A percentile compares a stretch with the other conserved stretches of the same genome.
These are phyloP conservation scores for Parafenestella ontariensis DNA, from an alignment of 2,329 filamentous ascomycete genomes.

Conservation along the genomic window DNA sequence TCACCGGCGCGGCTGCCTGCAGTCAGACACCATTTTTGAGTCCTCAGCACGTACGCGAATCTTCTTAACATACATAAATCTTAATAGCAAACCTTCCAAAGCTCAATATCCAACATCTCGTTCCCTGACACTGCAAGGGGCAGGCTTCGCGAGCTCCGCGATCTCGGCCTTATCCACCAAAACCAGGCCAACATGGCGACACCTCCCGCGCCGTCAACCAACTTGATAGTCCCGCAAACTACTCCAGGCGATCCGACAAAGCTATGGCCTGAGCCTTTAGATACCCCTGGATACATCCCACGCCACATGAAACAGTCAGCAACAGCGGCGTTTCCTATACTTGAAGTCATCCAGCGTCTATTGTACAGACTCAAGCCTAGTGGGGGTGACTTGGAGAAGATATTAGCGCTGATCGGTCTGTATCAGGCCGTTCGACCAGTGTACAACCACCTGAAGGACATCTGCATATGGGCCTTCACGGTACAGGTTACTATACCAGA, in stretches of 20 bases:
- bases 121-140: not conserved
- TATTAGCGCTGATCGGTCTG: constrained; percentile 32
- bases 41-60: not conserved
- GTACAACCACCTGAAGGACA: constrained; percentile 22
- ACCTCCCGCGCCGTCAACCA: constrained; percentile 1
- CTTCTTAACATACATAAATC: not conserved
- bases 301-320: constrained; percentile 29
- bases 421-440: constrained; percentile 30
- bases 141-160: not conserved
- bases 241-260: not conserved
- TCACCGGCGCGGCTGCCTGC: not conserved
- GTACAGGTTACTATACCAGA: constrained; percentile 33
- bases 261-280: constrained; percentile 34
- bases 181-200: constrained; percentile 2
- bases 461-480: constrained; percentile 27
- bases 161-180: too few relatives aligned
- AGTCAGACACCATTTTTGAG: not conserved
- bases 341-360: constrained; percentile 40
- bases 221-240: constrained; percentile 2
- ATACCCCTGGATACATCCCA: constrained; percentile 34
- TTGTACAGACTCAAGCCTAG: constrained; percentile 28
- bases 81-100: not conserved
- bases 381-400: constrained; percentile 26
- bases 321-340: constrained; percentile 24
- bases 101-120: not conserved